phyloP scores from a whole-genome alignment of 164 flowering plant species.

The Kalanchoe fedtschenkoi region DNA sequence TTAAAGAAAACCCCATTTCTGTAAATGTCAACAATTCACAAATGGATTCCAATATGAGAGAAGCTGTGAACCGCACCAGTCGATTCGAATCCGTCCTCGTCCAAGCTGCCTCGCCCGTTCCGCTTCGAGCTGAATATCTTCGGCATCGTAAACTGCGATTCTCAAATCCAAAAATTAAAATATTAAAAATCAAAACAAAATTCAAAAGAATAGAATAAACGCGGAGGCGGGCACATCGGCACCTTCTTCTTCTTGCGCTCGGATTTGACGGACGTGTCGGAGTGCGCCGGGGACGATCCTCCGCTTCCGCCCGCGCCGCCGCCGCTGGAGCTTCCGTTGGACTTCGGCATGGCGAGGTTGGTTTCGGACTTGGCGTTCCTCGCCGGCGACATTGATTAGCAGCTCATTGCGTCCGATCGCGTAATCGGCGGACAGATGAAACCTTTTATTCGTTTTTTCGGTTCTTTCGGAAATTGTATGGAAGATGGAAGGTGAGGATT shows the following conservation, averaged over 20 bases:
- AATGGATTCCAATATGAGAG: not conserved
- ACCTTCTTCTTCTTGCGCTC: slow-evolving; percentile 65
- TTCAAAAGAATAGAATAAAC: not conserved
- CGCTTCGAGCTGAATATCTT: slow-evolving; percentile 51
- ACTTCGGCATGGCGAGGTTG: slow-evolving; percentile 18
- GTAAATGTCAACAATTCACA: not conserved
- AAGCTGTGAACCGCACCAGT: slow-evolving; percentile 16
- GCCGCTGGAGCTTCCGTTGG: slow-evolving; percentile 5
- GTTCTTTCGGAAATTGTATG: no score
- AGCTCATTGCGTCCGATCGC: not conserved
- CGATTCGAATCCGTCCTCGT: slow-evolving; percentile 22
- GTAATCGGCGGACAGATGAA: not conserved
- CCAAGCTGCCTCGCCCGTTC: slow-evolving; percentile 18
- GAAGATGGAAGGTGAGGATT: not conserved
- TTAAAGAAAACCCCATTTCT: not conserved
- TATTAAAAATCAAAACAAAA: not conserved
- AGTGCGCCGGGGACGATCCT: slow-evolving; percentile 5
- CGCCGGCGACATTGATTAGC: slow-evolving; percentile 12
- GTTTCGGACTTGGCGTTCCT: slow-evolving; percentile 10
- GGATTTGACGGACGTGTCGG: slow-evolving; percentile 29
- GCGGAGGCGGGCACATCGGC: slow-evolving; percentile 5
- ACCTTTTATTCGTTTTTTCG: not conserved
- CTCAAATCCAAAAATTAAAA: not conserved
- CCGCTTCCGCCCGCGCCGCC: not conserved
- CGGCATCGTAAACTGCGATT: slow-evolving; percentile 41